Percentiles rank a stretch among this genome's conserved stretches.
These are phyloP conservation scores for Aspergillus pseudoviridinutans DNA, from an alignment of 2,329 filamentous ascomycete species.

Conservation along the genomic window DNA sequence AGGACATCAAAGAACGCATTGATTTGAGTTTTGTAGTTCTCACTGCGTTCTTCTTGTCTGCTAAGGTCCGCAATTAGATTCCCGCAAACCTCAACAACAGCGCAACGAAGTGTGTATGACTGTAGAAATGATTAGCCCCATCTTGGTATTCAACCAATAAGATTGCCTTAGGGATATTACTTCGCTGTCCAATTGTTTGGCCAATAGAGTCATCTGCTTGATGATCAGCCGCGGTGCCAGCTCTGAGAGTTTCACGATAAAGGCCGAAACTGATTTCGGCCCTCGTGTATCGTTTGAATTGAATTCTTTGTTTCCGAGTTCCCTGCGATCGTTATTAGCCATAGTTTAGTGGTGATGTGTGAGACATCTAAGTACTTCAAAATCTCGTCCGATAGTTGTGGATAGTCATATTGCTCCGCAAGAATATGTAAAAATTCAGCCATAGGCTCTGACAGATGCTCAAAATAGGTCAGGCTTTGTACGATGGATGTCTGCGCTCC, in stretches of 20 bases:
- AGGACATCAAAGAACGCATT: slow-evolving; percentile 96
- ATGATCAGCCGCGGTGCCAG: slow-evolving; percentile 87
- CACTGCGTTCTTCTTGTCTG: slow-evolving; percentile 83
- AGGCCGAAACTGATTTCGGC: slow-evolving; percentile 92
- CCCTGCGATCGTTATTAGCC: slow-evolving; percentile 47
- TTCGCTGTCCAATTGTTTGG: slow-evolving; percentile 94
- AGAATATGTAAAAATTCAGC: slow-evolving; percentile 96
- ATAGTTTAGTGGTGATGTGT: neutral
- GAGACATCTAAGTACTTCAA: slow-evolving; percentile 50
- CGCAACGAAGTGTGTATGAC: slow-evolving; percentile 90
- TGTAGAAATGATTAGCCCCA: slow-evolving; percentile 30
- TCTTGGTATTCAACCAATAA: neutral
- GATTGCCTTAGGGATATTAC: slow-evolving; percentile 42
- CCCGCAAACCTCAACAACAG: slow-evolving; percentile 93
- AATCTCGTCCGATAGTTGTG: slow-evolving; percentile 90
- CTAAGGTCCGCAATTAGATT: slow-evolving; percentile 90
- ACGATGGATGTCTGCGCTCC: slow-evolving; percentile 96
- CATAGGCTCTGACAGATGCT: slow-evolving; percentile 98
- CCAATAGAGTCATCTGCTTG: slow-evolving; percentile 93
- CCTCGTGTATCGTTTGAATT: slow-evolving; percentile 94
- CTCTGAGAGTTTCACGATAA: slow-evolving; percentile 90
- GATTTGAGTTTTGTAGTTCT: slow-evolving; percentile 91
- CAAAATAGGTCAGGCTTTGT: slow-evolving; percentile 96
- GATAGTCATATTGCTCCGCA: slow-evolving; percentile 95
- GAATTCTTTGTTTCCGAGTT: slow-evolving; percentile 96